Conservation (phyloP, 2,329 filamentous ascomycete genomes). For the Trichophyton equinum region DNA sequence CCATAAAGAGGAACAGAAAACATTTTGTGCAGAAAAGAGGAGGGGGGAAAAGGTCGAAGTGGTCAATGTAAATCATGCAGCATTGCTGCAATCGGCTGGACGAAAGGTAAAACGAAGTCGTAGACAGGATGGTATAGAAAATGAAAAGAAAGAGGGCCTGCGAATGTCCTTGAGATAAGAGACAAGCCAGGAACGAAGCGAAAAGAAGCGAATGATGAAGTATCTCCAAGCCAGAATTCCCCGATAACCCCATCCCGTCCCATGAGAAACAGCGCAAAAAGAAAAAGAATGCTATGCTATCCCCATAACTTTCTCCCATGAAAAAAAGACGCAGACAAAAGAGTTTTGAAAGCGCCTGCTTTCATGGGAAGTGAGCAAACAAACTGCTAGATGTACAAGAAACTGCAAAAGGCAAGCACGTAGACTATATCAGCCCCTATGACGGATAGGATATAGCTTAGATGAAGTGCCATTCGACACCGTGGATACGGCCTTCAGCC, state of each 20-base stretch:
- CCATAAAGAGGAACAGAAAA: background rate
- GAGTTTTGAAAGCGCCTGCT: background rate
- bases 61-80: background rate
- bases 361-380: background rate
- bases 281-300: background rate
- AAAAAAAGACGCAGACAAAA: background rate
- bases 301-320: background rate
- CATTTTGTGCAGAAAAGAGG: background rate
- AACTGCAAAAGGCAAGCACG: background rate
- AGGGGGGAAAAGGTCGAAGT: background rate
- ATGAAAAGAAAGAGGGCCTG: background rate
- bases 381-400: background rate
- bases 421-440: background rate
- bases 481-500: conserved; percentile 29
- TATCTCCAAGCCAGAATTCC: background rate
- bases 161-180: background rate
- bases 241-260: background rate
- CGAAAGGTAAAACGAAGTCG: background rate
- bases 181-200: background rate
- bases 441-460: conserved; percentile 3
- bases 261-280: background rate
- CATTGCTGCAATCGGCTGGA: background rate
- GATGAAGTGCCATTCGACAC: conserved; percentile 32
- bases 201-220: background rate
- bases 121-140: background rate